Conservation (phyloP, 345 rosid species). For the Theobroma cacao region DNA sequence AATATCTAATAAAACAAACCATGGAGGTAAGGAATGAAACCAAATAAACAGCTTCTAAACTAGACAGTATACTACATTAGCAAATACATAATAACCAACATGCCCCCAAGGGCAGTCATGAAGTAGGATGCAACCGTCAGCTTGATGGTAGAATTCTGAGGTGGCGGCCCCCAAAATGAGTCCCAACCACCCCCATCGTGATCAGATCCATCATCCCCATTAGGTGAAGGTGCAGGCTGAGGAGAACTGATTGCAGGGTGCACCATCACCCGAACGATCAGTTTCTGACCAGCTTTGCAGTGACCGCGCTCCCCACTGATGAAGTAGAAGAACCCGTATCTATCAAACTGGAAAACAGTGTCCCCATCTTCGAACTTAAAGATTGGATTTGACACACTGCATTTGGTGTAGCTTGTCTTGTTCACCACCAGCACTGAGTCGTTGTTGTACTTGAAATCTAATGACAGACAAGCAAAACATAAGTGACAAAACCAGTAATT, state of each 20-base stretch:
- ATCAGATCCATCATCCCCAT: neutral
- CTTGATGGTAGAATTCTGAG: slow-evolving; percentile 26
- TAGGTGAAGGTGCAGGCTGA: slow-evolving; percentile 22
- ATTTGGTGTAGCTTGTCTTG: slow-evolving; percentile 17
- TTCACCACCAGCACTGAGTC: slow-evolving; percentile 37
- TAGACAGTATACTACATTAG: slow-evolving; percentile 9
- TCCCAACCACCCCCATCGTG: slow-evolving; percentile 21
- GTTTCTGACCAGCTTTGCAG: slow-evolving; percentile 30
- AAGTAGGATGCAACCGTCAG: slow-evolving; percentile 29
- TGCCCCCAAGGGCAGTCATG: slow-evolving; percentile 29
- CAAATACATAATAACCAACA: slow-evolving; percentile 23
- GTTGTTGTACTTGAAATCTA: slow-evolving; percentile 26
- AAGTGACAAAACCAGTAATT: neutral
- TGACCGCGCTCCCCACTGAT: slow-evolving; percentile 24
- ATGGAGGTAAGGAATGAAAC: neutral
- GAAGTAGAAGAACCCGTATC: slow-evolving; percentile 33
- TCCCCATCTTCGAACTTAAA: slow-evolving; percentile 20
- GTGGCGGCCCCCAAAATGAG: slow-evolving; percentile 30
- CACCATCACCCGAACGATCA: slow-evolving; percentile 30
- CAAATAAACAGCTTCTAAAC: neutral
- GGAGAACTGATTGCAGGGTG: slow-evolving; percentile 18
- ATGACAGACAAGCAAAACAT: neutral
- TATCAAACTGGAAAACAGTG: slow-evolving; percentile 26
- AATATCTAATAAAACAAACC: neutral
- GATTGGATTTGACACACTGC: slow-evolving; percentile 23